Conservation (phyloP, 2,329 filamentous ascomycete species). For the Aureobasidium sp. region DNA sequence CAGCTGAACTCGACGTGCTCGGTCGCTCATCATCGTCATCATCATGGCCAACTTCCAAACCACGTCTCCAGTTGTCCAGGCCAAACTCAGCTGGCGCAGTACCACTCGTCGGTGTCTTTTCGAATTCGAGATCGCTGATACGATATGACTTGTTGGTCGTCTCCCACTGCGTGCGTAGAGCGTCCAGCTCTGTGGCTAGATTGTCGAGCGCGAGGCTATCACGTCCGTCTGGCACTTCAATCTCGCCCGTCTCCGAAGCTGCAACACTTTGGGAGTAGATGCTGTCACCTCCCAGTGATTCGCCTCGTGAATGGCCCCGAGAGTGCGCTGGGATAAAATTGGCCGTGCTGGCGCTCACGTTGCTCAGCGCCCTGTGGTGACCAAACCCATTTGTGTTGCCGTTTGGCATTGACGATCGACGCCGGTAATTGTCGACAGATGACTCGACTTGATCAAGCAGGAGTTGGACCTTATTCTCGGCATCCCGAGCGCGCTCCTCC, state of each 20-base stretch:
- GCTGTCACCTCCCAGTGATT: constrained; percentile 55
- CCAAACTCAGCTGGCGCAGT: constrained; percentile 10
- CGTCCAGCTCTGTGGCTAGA: constrained; percentile 80
- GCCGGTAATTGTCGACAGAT: constrained; percentile 89
- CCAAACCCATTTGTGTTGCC: constrained; percentile 31
- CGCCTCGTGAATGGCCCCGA: constrained; percentile 44
- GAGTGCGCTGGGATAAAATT: constrained; percentile 20
- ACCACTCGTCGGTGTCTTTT: constrained; percentile 11
- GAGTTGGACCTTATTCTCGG: constrained; percentile 85
- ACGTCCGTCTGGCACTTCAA: constrained; percentile 31
- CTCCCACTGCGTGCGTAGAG: constrained; percentile 86
- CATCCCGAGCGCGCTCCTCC: constrained; percentile 77
- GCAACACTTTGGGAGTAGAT: constrained; percentile 41
- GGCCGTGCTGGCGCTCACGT: constrained; percentile 30
- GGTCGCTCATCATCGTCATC: not conserved
- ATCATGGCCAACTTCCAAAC: not conserved
- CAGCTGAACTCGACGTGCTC: constrained; percentile 7
- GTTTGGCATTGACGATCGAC: constrained; percentile 49
- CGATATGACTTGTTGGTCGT: constrained; percentile 92
- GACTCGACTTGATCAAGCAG: constrained; percentile 90
- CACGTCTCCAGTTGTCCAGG: constrained; percentile 9
- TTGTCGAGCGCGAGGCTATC: constrained; percentile 74
- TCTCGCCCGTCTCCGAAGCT: constrained; percentile 20
- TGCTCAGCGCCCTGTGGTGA: constrained; percentile 37
- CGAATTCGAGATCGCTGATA: constrained; percentile 54